phyloP scores from a whole-genome alignment of 768 basidiomycete genomes.

The Lactarius sp. region DNA sequence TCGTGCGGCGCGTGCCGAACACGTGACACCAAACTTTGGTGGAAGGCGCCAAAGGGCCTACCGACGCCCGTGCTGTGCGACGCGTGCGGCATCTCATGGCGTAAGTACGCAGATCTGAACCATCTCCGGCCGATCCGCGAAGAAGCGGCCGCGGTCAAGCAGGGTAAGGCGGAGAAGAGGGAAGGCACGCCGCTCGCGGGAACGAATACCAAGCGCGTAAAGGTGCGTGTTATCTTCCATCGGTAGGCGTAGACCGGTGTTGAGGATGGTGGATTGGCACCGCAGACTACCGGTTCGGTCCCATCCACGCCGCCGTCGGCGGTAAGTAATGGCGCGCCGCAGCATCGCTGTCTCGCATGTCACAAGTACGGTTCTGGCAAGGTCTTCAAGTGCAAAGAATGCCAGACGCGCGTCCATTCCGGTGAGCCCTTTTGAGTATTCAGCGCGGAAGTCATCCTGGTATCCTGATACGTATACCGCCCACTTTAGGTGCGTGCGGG shows the following conservation, averaged over 20 bases:
- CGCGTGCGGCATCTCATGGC: conserved; percentile 79
- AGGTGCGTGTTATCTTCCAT: conserved; percentile 35
- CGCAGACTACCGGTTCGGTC: conserved; percentile 41
- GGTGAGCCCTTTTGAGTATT: conserved; percentile 42
- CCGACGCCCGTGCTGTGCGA: conserved; percentile 76
- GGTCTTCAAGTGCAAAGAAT: conserved; percentile 78
- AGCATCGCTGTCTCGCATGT: conserved; percentile 72
- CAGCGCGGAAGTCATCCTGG: background rate
- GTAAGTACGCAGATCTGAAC: conserved; percentile 89
- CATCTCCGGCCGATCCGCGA: conserved; percentile 62
- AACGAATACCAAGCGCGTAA: conserved; percentile 57
- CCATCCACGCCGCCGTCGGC: conserved; percentile 64
- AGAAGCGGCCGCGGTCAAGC: conserved; percentile 45
- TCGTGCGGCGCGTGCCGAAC: conserved; percentile 84
- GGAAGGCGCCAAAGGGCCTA: conserved; percentile 90
- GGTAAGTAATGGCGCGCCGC: conserved; percentile 38
- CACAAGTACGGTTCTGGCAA: conserved; percentile 71
- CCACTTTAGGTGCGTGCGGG: conserved; percentile 56
- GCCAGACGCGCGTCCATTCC: conserved; percentile 74
- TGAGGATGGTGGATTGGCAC: background rate
- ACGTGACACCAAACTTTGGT: conserved; percentile 76
- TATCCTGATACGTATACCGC: background rate
- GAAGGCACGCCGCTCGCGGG: conserved; percentile 57
- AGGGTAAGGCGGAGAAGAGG: conserved; percentile 42
- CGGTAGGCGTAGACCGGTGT: background rate